phyloP scores from a whole-genome alignment of 1,284 basidiomycete species.

The Pterulicium gracile region DNA sequence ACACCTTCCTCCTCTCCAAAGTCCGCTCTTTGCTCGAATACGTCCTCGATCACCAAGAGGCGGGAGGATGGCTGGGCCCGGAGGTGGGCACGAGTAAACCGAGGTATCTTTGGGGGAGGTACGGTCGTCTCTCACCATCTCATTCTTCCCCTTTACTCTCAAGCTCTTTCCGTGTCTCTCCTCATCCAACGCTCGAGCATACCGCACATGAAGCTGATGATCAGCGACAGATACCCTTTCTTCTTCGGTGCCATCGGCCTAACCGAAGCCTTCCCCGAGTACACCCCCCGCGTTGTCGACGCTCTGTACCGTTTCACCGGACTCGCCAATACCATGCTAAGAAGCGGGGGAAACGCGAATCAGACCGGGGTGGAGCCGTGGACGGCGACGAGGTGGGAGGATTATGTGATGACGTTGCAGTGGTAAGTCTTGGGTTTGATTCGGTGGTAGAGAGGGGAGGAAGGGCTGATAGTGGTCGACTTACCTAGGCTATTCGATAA shows the following conservation, averaged over 20 bases:
- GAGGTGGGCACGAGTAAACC: conserved; percentile 44
- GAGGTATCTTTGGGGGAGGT: conserved; percentile 45
- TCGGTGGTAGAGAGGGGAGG: background rate
- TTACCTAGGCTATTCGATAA: conserved; percentile 44
- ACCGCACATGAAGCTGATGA: too few species aligned
- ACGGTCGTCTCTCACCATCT: conserved; percentile 8
- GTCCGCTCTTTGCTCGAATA: conserved; percentile 41
- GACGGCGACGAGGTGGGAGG: conserved; percentile 46
- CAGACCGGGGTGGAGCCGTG: conserved; percentile 41
- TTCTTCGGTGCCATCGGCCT: conserved; percentile 30
- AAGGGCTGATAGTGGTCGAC: background rate
- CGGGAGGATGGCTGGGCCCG: conserved; percentile 46
- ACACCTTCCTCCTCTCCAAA: conserved; percentile 32
- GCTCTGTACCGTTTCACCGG: conserved; percentile 40
- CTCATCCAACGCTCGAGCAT: too few species aligned
- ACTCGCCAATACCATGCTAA: conserved; percentile 44
- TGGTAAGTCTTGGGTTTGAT: conserved; percentile 26
- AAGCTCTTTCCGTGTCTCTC: background rate
- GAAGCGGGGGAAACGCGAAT: too few species aligned
- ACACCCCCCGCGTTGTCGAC: conserved; percentile 32
- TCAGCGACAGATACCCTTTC: conserved; percentile 48
- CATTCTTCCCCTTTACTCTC: background rate
- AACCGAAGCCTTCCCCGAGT: conserved; percentile 29
- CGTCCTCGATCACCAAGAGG: conserved; percentile 42
- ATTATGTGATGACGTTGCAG: conserved; percentile 42